Evolutionary conservation across 2,329 filamentous ascomycete genomes (phyloP).

Genomic region (Ophiostoma sp.): DNA sequence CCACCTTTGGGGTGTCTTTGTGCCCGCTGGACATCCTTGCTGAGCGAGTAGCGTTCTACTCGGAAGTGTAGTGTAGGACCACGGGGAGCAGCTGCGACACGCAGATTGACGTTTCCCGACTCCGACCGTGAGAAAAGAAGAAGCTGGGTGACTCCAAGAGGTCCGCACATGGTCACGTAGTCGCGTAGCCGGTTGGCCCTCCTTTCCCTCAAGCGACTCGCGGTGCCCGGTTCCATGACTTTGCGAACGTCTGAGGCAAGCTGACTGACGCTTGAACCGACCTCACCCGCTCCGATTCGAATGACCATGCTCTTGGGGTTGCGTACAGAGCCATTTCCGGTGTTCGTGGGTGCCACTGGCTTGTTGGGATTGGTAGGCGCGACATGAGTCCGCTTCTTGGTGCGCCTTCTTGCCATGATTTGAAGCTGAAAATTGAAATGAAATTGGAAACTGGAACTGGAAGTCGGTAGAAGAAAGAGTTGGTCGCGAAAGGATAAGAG

Average conservation of each 20-base stretch:
- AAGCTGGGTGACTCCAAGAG: conserved; percentile 88
- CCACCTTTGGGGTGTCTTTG: conserved; percentile 80
- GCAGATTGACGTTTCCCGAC: conserved; percentile 87
- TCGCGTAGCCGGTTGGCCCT: conserved; percentile 85
- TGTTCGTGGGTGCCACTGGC: conserved; percentile 51
- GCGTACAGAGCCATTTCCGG: conserved; percentile 63
- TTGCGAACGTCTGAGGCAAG: conserved; percentile 85
- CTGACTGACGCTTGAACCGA: conserved; percentile 88
- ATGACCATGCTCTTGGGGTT: conserved; percentile 98
- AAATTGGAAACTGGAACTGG: background rate
- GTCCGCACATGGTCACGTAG: conserved; percentile 93
- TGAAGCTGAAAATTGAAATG: background rate
- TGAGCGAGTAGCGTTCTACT: conserved; percentile 90
- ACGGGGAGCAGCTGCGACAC: conserved; percentile 81
- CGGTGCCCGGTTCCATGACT: conserved; percentile 96
- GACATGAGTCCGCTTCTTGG: conserved; percentile 86
- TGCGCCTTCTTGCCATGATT: conserved; percentile 74
- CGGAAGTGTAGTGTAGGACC: conserved; percentile 93
- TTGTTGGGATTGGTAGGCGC: conserved; percentile 62
- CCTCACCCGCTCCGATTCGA: conserved; percentile 89
- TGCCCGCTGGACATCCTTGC: conserved; percentile 82
- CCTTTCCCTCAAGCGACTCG: conserved; percentile 83
- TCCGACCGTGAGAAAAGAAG: conserved; percentile 89
- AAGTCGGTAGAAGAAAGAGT: background rate
- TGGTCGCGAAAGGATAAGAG: no score